Base-by-base conservation (phyloP, 768 basidiomycete genomes). In the Russula ochroleuca region DNA sequence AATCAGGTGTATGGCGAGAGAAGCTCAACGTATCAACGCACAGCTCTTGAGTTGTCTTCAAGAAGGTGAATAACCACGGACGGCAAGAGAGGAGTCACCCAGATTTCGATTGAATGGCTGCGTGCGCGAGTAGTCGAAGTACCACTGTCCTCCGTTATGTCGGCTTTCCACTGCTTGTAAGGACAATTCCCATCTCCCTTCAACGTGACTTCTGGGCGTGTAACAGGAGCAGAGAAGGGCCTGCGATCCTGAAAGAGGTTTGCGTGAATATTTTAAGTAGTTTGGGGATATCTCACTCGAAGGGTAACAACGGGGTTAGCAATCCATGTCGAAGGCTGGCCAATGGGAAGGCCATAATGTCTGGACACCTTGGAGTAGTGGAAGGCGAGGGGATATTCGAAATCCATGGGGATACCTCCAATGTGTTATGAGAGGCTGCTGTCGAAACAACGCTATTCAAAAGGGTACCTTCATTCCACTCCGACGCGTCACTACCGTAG, bases 91-190 rank as follows among this genome's bases (percentile, higher is more conserved):
- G 68, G 68, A n/a, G 59, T 67, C 25, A 61, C 28, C 62, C 66
- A 64, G 19, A 62, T 49, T 41, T 59, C 62, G 33, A 61, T 28
- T 0, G 66, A 67, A 37, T 35, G 59, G 21, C 19, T 48, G 11
- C 23, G 21, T n/a, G 49, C 31, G 21, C 68, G 68, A 55, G 28
- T 35, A 33, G 59, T 63, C 21, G 59, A 61, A 19, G 35, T 40
- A 41, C 37, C 50, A 28, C 47, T 19, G 13, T 40, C 71, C 54
- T 72, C 72, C 50, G 68, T 67, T 70, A 80, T 79, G 65, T 81
- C 80, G 15, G 73, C 63, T 65, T 80, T 90, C 92, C 91, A 93
- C 70, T 90, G 83, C 48, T 28, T 31, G 88, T 91, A n/a, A 84
- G 80, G 40, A 91, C 76, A 35, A 23, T 25, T n/a, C 4, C 51